Evolutionary conservation across 2,329 filamentous ascomycete genomes (phyloP).

Genomic region (Trichoderma sp.): DNA sequence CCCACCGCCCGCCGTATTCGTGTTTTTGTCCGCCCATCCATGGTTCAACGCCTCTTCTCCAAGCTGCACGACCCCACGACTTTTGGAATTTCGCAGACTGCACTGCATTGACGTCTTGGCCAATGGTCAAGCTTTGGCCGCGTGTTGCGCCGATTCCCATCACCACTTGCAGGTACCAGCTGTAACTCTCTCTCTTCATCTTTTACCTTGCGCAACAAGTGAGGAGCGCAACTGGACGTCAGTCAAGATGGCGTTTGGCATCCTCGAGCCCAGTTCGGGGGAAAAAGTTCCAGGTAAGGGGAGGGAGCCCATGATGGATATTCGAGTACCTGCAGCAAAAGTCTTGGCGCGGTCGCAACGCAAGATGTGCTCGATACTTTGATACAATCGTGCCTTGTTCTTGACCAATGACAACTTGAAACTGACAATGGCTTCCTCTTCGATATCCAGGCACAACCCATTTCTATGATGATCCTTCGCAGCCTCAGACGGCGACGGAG

Average conservation of each 20-base stretch:
- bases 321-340: neutral
- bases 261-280: constrained; percentile 67
- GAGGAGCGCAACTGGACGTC: neutral
- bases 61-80: neutral
- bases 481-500: constrained; percentile 45
- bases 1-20: neutral
- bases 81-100: neutral
- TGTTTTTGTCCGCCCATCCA: neutral
- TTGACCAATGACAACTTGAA: neutral
- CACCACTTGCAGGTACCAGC: neutral
- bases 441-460: constrained; percentile 55
- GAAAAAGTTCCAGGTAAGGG: constrained; percentile 72
- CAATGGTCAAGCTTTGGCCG: neutral
- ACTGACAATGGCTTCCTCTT: neutral
- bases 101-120: neutral
- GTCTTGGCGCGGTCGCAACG: neutral
- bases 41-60: neutral
- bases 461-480: constrained; percentile 62
- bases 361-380: neutral
- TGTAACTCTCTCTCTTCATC: neutral
- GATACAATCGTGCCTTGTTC: neutral
- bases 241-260: constrained; percentile 56
- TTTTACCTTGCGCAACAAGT: neutral
- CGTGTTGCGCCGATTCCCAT: neutral
- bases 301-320: too few species aligned